A percentile compares a stretch with the other conserved stretches of the same genome.
Conservation (phyloP, 495 filamentous ascomycete genomes). For the Aspergillus bertholletiae region DNA sequence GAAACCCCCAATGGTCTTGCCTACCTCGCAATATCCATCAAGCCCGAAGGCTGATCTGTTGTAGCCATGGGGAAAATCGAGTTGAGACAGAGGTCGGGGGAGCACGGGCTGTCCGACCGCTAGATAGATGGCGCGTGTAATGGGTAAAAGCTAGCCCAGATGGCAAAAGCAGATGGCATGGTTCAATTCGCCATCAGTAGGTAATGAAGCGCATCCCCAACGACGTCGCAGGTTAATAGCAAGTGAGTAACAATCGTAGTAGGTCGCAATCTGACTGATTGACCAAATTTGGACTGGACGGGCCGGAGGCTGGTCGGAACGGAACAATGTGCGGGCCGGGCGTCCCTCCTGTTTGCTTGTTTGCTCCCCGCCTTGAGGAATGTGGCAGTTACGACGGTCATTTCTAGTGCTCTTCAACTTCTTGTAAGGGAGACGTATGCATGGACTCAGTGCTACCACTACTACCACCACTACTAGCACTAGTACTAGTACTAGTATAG, state of each 20-base stretch:
- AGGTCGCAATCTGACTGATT: slow-evolving; percentile 5
- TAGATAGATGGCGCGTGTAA: neutral
- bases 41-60: slow-evolving; percentile 39
- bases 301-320: slow-evolving; percentile 14
- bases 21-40: slow-evolving; percentile 47
- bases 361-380: neutral
- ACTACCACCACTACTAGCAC: too few relatives aligned
- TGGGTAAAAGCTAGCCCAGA: neutral
- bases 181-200: slow-evolving; percentile 15
- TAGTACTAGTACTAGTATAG: too few relatives aligned
- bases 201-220: slow-evolving; percentile 4
- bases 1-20: too few relatives aligned
- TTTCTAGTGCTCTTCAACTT: neutral
- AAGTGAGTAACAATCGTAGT: neutral
- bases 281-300: slow-evolving; percentile 8
- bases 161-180: slow-evolving; percentile 17
- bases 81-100: neutral
- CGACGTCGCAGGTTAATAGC: slow-evolving; percentile 6
- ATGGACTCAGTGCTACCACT: too few relatives aligned
- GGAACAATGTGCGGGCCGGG: slow-evolving; percentile 15
- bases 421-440: too few relatives aligned
- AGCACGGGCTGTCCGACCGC: neutral
- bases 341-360: neutral
- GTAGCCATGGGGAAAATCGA: slow-evolving; percentile 30
- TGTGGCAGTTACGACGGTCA: neutral